Evolutionary conservation across 148 eudicot genomes (phyloP).

Genomic region (Vaccinium vitisidaea): DNA sequence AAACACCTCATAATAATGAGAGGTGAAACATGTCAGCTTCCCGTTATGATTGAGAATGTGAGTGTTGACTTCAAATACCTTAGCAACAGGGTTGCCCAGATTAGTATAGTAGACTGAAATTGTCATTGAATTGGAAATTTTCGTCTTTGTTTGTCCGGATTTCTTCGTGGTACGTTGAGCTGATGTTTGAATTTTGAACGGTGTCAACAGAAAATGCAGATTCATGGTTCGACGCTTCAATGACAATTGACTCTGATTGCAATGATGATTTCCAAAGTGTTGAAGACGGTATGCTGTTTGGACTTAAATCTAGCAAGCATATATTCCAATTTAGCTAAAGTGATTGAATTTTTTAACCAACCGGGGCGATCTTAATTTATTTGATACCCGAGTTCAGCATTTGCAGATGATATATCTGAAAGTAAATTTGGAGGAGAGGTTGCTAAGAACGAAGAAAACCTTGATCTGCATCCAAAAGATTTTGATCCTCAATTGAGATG

Average conservation of each 20-base stretch:
- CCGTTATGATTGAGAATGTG: neutral
- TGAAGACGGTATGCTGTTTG: slow-evolving; percentile 50
- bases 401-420: slow-evolving; percentile 56
- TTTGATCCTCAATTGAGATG: slow-evolving; percentile 27
- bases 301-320: neutral
- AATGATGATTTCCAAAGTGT: slow-evolving; percentile 80
- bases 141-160: neutral
- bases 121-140: neutral
- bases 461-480: slow-evolving; percentile 4
- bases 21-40: neutral
- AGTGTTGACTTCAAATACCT: neutral
- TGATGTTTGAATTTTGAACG: neutral
- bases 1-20: neutral
- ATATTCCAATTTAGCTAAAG: neutral
- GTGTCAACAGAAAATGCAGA: slow-evolving; percentile 51
- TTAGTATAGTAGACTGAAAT: neutral
- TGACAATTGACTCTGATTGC: slow-evolving; percentile 52
- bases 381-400: slow-evolving; percentile 15
- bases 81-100: neutral
- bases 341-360: neutral
- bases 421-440: slow-evolving; percentile 17
- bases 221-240: slow-evolving; percentile 57
- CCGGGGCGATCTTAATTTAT: neutral
- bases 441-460: slow-evolving; percentile 12
- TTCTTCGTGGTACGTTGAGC: neutral